Evolutionary conservation across 2,329 filamentous ascomycete species (phyloP), one percentile per base, ranked within the genome.

Genomic region (Drechslera avenae): DNA sequence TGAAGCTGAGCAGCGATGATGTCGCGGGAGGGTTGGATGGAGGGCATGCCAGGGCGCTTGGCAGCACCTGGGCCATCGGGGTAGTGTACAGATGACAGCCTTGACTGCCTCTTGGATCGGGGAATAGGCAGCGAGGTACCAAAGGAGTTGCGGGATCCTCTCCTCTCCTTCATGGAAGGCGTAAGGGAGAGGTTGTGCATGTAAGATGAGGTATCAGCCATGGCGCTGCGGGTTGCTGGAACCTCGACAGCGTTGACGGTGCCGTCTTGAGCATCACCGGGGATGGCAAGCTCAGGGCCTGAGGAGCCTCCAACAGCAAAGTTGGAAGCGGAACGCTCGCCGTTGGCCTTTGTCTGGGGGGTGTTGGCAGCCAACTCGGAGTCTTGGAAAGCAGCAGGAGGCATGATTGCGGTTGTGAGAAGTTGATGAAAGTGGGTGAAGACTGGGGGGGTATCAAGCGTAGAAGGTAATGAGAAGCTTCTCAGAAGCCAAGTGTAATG

Each of bases 61-160:
- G 78, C 75, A 49, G 74, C 76, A 56, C 80, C 75, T 47, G 74
- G 76, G 57, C 79, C 76, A 46, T 62, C 59, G 28, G 76, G 73
- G 51, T 78, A 77, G 61, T 81, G 76, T 30, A 87, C 82, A 3
- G 84, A 86, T 9, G 85, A 87, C 41, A 89, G 79, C 34, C 87
- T 81, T 4, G 86, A 89, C 63, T 84, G 82, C 62, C 87, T 82
- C 73, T 88, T 88, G 37, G 85, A 84, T 60, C 85, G 79, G 40
- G 88, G 88, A 62, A 91, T 91, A 44, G 87, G 88, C 13, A 91
- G 81, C 16, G 86, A 82, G 40, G 86, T 80, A 56, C 88, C 88
- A 68, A 90, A 90, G 14, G 87, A 90, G 81, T 90, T 91, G 57
- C 88, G 83, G 16, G 88, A 90, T 39, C 82, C 80, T 59, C 87